phyloP scores from a whole-genome alignment of 495 filamentous ascomycete genomes.

The Sordaria brevicollis region DNA sequence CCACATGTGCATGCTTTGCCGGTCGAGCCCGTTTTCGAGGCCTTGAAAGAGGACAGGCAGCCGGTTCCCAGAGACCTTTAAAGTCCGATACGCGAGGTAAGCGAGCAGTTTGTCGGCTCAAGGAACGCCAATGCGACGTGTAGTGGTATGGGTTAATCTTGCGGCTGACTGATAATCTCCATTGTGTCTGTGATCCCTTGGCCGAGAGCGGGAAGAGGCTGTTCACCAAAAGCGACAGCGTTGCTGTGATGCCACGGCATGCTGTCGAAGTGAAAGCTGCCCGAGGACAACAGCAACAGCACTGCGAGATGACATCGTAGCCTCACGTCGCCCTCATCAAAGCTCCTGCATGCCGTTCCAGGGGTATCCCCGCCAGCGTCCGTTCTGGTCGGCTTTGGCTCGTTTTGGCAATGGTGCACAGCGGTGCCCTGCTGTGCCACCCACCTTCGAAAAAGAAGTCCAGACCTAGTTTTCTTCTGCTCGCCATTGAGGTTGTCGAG shows the following conservation, averaged over 20 bases:
- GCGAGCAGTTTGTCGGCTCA: background rate
- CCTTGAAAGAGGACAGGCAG: background rate
- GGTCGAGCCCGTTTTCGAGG: background rate
- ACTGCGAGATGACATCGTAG: background rate
- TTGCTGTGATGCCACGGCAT: background rate
- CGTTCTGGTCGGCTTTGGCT: background rate
- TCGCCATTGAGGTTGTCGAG: background rate
- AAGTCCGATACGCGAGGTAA: background rate
- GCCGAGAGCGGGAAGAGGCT: background rate
- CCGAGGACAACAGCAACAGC: background rate
- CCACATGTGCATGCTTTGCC: background rate
- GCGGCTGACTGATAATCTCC: background rate
- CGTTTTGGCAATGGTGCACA: background rate
- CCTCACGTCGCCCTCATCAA: background rate
- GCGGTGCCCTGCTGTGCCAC: background rate
- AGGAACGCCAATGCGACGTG: background rate
- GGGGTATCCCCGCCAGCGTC: background rate
- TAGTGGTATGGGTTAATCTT: background rate
- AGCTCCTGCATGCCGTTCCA: background rate
- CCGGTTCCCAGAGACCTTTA: background rate
- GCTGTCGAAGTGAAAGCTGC: too few relatives aligned
- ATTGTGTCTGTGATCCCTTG: background rate
- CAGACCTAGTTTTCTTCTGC: too few relatives aligned
- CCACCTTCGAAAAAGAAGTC: background rate
- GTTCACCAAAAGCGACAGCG: background rate